phyloP scores from a whole-genome alignment of 2,329 filamentous ascomycete species.

The Neonectria ditissima region DNA sequence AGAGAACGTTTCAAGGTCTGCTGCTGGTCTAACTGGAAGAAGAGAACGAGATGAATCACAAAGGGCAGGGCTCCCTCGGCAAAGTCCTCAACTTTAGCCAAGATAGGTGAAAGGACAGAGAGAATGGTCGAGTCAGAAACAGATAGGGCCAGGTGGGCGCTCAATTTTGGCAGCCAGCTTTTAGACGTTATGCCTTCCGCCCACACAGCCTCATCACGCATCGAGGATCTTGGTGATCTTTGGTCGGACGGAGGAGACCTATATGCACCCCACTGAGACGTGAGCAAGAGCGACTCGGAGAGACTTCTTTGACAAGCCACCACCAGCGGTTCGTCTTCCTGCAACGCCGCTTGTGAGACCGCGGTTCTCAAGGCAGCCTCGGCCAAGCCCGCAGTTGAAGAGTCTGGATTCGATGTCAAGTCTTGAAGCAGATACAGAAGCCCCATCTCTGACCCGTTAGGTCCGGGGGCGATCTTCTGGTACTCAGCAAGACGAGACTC shows the following conservation, averaged over 20 bases:
- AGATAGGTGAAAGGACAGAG: conserved; percentile 73
- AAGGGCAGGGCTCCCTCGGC: conserved; percentile 83
- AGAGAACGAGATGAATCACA: conserved; percentile 83
- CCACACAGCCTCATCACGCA: conserved; percentile 46
- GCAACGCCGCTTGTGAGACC: conserved; percentile 63
- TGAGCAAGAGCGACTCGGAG: conserved; percentile 61
- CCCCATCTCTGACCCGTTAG: conserved; percentile 71
- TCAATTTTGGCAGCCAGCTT: conserved; percentile 72
- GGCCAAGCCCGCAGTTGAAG: conserved; percentile 67
- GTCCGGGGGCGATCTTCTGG: conserved; percentile 58
- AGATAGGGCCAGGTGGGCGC: conserved; percentile 70
- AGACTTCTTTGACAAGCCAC: conserved; percentile 65
- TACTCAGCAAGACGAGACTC: conserved; percentile 69
- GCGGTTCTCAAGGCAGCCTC: conserved; percentile 70
- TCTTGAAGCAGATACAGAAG: conserved; percentile 72
- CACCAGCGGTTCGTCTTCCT: conserved; percentile 61
- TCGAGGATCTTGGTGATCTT: conserved; percentile 12
- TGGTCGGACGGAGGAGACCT: conserved; percentile 66
- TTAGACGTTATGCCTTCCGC: conserved; percentile 55
- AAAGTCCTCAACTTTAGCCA: conserved; percentile 75
- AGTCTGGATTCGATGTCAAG: conserved; percentile 69
- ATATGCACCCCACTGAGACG: conserved; percentile 70
- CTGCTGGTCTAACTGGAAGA: conserved; percentile 73
- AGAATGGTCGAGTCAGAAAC: conserved; percentile 75
- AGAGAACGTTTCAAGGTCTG: conserved; percentile 70